Evolutionary conservation across 73 alveolate species (phyloP).

Genomic region (Paramecium octaurelia): DNA sequence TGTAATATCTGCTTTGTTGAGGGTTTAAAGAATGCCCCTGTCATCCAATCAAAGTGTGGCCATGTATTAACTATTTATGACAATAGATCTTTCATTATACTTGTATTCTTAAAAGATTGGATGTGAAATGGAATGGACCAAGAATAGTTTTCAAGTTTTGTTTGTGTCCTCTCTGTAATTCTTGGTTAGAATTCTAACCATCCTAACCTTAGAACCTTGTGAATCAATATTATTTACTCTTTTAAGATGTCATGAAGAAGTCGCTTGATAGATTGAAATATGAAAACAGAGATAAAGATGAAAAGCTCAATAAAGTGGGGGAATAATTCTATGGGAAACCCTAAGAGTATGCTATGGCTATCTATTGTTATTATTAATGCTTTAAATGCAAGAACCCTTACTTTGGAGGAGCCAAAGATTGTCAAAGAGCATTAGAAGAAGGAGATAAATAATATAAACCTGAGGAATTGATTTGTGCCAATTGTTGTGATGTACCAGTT

Average conservation of each 20-base stretch:
- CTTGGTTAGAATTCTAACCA: slow-evolving; percentile 70
- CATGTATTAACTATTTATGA: slow-evolving; percentile 49
- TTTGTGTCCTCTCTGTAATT: slow-evolving; percentile 77
- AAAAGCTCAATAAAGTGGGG: slow-evolving; percentile 76
- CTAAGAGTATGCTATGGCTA: slow-evolving; percentile 86
- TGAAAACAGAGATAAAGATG: slow-evolving; percentile 93
- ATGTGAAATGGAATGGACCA: slow-evolving; percentile 84
- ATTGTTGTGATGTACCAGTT: slow-evolving; percentile 90
- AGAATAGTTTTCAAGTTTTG: slow-evolving; percentile 81
- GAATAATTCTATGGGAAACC: slow-evolving; percentile 82
- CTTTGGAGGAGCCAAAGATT: slow-evolving; percentile 96
- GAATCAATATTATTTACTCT: slow-evolving; percentile 62
- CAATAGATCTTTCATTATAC: slow-evolving; percentile 65
- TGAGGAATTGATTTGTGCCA: slow-evolving; percentile 93
- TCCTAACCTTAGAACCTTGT: slow-evolving; percentile 70
- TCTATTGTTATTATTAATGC: slow-evolving; percentile 92
- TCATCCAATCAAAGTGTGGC: slow-evolving; percentile 71
- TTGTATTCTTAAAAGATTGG: slow-evolving; percentile 72
- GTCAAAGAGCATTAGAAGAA: slow-evolving; percentile 86
- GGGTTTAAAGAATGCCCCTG: slow-evolving; percentile 77
- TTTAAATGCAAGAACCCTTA: slow-evolving; percentile 94
- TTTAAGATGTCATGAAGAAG: slow-evolving; percentile 75
- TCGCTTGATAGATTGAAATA: slow-evolving; percentile 88
- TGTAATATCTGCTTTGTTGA: slow-evolving; percentile 81
- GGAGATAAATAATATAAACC: slow-evolving; percentile 83